These are phyloP conservation scores for Auriscalpium microsporum DNA, from an alignment of 768 basidiomycete genomes.

Conservation along the genomic window DNA sequence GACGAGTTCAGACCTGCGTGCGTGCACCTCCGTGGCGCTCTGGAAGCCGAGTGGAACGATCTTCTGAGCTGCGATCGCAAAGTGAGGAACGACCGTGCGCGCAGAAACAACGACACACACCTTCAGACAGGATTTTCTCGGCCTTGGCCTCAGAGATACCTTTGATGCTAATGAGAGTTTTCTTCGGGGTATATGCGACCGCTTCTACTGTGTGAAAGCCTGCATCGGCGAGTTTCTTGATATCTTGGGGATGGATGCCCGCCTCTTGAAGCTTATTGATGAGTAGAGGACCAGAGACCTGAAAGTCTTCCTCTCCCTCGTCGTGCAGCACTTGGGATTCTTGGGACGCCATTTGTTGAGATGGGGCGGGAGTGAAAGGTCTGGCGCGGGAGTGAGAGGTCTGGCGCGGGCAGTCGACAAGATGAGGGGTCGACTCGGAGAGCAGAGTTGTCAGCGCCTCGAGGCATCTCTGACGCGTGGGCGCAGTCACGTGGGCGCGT, in stretches of 20 bases:
- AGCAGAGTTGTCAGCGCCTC: neutral
- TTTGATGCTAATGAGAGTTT: constrained; percentile 81
- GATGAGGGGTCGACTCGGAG: neutral
- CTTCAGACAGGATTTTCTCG: constrained; percentile 90
- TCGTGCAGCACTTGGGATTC: constrained; percentile 37
- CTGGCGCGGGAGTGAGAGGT: neutral
- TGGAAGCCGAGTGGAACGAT: constrained; percentile 96
- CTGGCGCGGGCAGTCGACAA: neutral
- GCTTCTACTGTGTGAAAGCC: constrained; percentile 92
- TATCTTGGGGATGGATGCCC: constrained; percentile 82
- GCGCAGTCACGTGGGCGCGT: constrained; percentile 14
- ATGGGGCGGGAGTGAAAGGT: neutral
- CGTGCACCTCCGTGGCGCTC: constrained; percentile 96
- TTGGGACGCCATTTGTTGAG: constrained; percentile 49
- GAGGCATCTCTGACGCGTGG: neutral
- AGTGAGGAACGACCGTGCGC: neutral
- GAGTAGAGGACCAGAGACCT: constrained; percentile 73
- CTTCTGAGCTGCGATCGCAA: constrained; percentile 64
- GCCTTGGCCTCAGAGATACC: constrained; percentile 97
- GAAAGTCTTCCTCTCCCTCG: constrained; percentile 42
- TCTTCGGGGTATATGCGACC: constrained; percentile 96
- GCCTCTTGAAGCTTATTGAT: constrained; percentile 81
- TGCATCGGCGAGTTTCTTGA: constrained; percentile 90
- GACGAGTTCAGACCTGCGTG: constrained; percentile 88
- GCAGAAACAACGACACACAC: constrained; percentile 33